A percentile compares a stretch with the other conserved stretches of the same genome.
Evolutionary conservation across 2,329 filamentous ascomycete genomes (phyloP).

Genomic region (Phyllosticta capitalensis): DNA sequence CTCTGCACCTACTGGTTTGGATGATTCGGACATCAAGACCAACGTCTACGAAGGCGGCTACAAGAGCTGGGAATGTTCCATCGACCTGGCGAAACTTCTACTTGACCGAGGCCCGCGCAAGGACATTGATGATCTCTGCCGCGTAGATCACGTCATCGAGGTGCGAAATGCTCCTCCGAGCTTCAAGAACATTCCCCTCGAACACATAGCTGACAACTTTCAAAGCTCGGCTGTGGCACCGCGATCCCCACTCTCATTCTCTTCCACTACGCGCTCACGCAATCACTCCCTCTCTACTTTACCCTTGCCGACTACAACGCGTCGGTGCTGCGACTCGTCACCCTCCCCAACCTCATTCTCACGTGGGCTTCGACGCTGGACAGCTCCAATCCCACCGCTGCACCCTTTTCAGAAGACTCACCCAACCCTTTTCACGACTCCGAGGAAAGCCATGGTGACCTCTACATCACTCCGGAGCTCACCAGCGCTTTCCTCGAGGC

Average conservation of each 20-base stretch:
- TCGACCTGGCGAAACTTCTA: constrained; percentile 63
- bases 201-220: constrained; percentile 1
- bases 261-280: constrained; percentile 51
- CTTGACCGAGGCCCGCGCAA: constrained; percentile 40
- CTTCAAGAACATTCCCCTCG: neutral
- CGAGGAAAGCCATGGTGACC: constrained; percentile 44
- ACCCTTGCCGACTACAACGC: constrained; percentile 73
- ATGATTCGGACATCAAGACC: constrained; percentile 65
- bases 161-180: constrained; percentile 14
- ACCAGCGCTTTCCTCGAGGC: constrained; percentile 48
- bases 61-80: constrained; percentile 82
- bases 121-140: constrained; percentile 39
- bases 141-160: constrained; percentile 42
- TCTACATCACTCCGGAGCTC: constrained; percentile 53
- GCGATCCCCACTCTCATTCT: constrained; percentile 63
- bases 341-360: constrained; percentile 67
- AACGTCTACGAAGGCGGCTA: constrained; percentile 81
- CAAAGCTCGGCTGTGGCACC: constrained; percentile 67
- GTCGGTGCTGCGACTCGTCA: constrained; percentile 67
- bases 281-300: constrained; percentile 46
- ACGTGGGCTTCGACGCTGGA: constrained; percentile 42
- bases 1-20: constrained; percentile 44
- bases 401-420: constrained; percentile 13
- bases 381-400: constrained; percentile 4
- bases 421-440: constrained; percentile 13